Conservation (phyloP, 2,329 filamentous ascomycete genomes). For the Lachnellula subtilissima region DNA sequence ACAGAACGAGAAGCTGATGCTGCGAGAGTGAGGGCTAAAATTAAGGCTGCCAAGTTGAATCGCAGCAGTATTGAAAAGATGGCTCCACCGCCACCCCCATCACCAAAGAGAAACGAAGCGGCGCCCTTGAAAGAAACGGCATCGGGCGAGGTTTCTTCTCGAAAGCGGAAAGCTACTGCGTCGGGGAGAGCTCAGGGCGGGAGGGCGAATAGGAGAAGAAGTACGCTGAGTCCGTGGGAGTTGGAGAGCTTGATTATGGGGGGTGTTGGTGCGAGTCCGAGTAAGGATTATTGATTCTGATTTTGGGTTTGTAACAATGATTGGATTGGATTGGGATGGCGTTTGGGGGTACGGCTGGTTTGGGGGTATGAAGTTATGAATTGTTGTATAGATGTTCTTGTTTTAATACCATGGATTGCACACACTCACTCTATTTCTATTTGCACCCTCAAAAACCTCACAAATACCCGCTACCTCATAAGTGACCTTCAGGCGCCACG, state of each 20-base stretch:
- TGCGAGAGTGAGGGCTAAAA: constrained; percentile 57
- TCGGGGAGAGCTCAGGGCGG: constrained; percentile 29
- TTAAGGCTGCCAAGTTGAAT: constrained; percentile 48
- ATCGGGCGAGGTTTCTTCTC: constrained; percentile 3
- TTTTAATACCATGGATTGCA: neutral
- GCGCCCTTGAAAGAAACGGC: constrained; percentile 7
- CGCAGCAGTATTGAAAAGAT: constrained; percentile 21
- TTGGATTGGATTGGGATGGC: neutral
- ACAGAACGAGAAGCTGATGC: constrained; percentile 61
- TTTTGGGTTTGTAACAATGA: neutral
- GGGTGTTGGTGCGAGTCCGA: constrained; percentile 6
- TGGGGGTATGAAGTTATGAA: neutral
- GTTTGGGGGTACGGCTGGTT: neutral
- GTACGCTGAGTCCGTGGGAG: constrained; percentile 72
- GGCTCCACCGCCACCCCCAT: constrained; percentile 27
- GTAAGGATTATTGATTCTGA: neutral
- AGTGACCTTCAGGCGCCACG: too few species aligned
- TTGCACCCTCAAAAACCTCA: too few species aligned
- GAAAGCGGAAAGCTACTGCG: constrained; percentile 39
- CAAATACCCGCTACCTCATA: too few species aligned
- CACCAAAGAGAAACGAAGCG: constrained; percentile 4
- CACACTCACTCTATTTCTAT: too few species aligned
- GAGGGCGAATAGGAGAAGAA: constrained; percentile 59
- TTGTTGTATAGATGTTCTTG: neutral
- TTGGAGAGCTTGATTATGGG: constrained; percentile 59